Conservation (phyloP, 768 basidiomycete genomes). For the Leccinum subtestaceum region DNA sequence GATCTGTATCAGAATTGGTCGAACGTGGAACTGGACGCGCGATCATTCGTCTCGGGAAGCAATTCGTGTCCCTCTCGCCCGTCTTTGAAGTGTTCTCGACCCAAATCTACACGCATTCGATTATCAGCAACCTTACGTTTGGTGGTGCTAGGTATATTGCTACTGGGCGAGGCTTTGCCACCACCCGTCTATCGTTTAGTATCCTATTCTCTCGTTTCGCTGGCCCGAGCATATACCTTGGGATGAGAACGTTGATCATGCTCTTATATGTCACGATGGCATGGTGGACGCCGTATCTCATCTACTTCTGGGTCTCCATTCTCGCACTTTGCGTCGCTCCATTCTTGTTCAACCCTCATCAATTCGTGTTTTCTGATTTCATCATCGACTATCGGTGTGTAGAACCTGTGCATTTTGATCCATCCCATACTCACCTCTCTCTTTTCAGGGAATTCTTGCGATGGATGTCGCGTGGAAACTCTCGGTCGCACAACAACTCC, state of each 20-base stretch:
- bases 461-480: slow-evolving; percentile 99
- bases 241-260: slow-evolving; percentile 89
- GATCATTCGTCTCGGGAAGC: slow-evolving; percentile 86
- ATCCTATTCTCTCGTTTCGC: slow-evolving; percentile 98
- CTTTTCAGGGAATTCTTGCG: slow-evolving; percentile 83
- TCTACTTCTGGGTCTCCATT: slow-evolving; percentile 98
- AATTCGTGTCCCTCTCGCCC: slow-evolving; percentile 91
- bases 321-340: slow-evolving; percentile 90
- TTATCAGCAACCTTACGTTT: slow-evolving; percentile 93
- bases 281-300: slow-evolving; percentile 87
- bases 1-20: slow-evolving; percentile 65
- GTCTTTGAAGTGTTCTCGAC: slow-evolving; percentile 98
- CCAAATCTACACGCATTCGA: slow-evolving; percentile 97
- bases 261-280: slow-evolving; percentile 91
- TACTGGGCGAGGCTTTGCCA: slow-evolving; percentile 98
- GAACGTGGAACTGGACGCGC: slow-evolving; percentile 94
- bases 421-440: neutral
- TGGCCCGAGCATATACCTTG: slow-evolving; percentile 96
- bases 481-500: slow-evolving; percentile 93
- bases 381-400: slow-evolving; percentile 89
- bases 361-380: slow-evolving; percentile 96
- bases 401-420: neutral
- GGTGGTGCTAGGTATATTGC: slow-evolving; percentile 99
- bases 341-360: slow-evolving; percentile 99
- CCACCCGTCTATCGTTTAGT: slow-evolving; percentile 89